phyloP scores from a whole-genome alignment of 495 filamentous ascomycete genomes.

The Xylaria nigripes region DNA sequence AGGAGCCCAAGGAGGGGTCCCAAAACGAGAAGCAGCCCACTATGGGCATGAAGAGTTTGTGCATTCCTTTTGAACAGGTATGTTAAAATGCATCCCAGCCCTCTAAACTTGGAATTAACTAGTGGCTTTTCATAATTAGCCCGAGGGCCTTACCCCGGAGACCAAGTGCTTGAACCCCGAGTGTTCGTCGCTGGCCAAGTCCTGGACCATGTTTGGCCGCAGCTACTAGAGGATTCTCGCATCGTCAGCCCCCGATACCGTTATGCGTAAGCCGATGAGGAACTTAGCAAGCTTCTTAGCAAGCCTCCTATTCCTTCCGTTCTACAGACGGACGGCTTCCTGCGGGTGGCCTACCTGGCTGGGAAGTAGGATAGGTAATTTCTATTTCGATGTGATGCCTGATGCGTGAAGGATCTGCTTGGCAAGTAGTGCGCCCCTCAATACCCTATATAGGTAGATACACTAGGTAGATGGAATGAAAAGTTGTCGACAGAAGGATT shows the following conservation, averaged over 20 bases:
- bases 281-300: too few species aligned
- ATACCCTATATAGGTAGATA: too few species aligned
- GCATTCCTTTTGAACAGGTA: conserved; percentile 88
- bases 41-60: conserved; percentile 96
- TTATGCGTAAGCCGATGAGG: neutral
- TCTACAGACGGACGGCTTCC: too few species aligned
- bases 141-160: conserved; percentile 63
- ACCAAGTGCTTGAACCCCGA: conserved; percentile 88
- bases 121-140: conserved; percentile 23
- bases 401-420: too few species aligned
- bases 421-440: too few species aligned
- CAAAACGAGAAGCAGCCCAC: conserved; percentile 74
- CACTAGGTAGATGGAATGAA: too few species aligned
- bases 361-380: too few species aligned
- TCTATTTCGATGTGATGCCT: too few species aligned
- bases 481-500: too few species aligned
- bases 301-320: neutral
- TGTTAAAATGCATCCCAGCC: conserved; percentile 8
- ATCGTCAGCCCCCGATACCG: neutral
- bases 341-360: too few species aligned
- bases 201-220: conserved; percentile 83
- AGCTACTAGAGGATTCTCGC: conserved; percentile 35
- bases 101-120: neutral
- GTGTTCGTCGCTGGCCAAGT: conserved; percentile 62
- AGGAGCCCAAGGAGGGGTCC: conserved; percentile 46